Evolutionary conservation across 106 monocot species (phyloP), one percentile per base, ranked within the genome.

Genomic region (Gastrodia elata): DNA sequence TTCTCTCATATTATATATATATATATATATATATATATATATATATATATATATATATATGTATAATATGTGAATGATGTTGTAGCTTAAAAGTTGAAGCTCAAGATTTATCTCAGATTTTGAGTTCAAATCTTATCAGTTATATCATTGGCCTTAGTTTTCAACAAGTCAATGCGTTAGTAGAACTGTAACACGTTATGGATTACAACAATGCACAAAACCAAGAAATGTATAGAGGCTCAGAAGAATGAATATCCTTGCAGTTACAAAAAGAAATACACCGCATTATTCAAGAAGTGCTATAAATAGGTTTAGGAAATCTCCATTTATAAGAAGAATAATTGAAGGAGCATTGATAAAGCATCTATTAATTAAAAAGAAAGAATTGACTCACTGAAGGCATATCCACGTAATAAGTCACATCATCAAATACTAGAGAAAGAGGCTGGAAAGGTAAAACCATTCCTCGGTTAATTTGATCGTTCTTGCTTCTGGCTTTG

Each of bases 381-480:
- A 27, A 68, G 18, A 52, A 36, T 36, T 32, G 18, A 80, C 97
- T 93, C 82, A 97, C 97, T 37, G 49, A 30, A 44, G 97, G 90
- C 86, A 93, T 92, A 71, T 93, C 92, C 18, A 97, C 97, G 38
- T 83, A 87, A 78, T 97, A 97, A 43, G 82, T 97, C 33, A 97
- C 70, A 81, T 93, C 84, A 55, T 75, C 80, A 71, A 97, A 97
- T 58, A 78, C 65, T 39, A 97, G 85, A 68, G 96, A 92, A 71
- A 90, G 86, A 39, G 90, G 90, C 72, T 86, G 83, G 58, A 97
- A 97, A 58, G 92, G 92, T 46, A 97, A 78, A 77, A 83, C 73
- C 86, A 97, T 87, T 83, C 81, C 88, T 79, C 71, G 71, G 11
- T 36, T 81, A 49, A 59, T 24, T 25, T 61, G 67, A 22, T 38